Base-by-base conservation (phyloP, 2,329 filamentous ascomycete species). In the Mycosphaerella sp. region DNA sequence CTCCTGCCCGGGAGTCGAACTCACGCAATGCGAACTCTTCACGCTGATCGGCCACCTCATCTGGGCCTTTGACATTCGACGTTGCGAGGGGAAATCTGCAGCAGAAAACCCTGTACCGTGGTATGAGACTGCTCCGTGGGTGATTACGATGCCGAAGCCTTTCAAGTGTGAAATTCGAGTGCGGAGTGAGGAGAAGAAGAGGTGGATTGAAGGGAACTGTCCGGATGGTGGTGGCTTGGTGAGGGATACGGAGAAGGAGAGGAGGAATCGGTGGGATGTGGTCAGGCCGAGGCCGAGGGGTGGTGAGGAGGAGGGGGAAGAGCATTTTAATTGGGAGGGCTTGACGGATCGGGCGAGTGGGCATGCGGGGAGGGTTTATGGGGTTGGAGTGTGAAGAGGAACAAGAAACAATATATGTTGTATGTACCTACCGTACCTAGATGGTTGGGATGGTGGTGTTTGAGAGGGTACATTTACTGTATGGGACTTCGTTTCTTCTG, bases 91-190 rank as follows among this genome's bases (percentile, higher is more conserved):
- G 21, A 48, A 53, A 32, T 51, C 54, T 39, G 64, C 60, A 6
- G 51, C 58, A 29, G 59, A 63, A 26, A 55, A 59, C 34, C 64
- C 65, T 3, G 43, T 67, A 1, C 66, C 66, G 6, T 67, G 66
- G 65, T 69, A 69, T 56, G 66, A 69, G 49, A 64, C 62, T 21
- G 63, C 64, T 23, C 66, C 66, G 0, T 69, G 61, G 58, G 66
- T 69, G 57, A 69, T 69, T 57, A 69, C 66, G 7, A 69, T 69
- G 66, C 53, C 61, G 12, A 66, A 66, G 48, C 66, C 66, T 0
- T 69, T 69, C 58, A 62, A 62, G 21, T 60, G 58, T 57, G 59
- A 64, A 32, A 61, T 69, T 48, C 59, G 58, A n/a, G 56, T 61
- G 1, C 53, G 66, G 10, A 67, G 61, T 43, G 66, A 69, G 54